These are phyloP conservation scores for Moricandia arvensis DNA, from an alignment of 345 rosid species.

Conservation along the genomic window DNA sequence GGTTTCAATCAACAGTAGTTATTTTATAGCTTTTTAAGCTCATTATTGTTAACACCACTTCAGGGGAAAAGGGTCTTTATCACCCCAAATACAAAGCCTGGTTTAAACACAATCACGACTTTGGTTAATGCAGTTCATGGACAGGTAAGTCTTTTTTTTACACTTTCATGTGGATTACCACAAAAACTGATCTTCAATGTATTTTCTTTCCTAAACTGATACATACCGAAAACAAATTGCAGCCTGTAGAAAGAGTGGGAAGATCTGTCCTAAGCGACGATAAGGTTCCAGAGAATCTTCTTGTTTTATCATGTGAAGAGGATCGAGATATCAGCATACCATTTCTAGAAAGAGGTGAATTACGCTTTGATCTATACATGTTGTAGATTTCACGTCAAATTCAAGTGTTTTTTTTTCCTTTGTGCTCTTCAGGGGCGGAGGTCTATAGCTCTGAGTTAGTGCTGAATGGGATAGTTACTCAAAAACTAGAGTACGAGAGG, in stretches of 20 bases:
- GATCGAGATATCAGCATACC: constrained; percentile 57
- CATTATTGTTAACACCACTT: constrained; percentile 10
- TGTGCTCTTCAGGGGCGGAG: constrained; percentile 50
- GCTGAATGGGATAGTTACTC: constrained; percentile 82
- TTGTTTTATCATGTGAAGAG: constrained; percentile 83
- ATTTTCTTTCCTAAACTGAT: constrained; percentile 24
- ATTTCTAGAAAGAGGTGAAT: constrained; percentile 75
- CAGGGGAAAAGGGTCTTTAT: constrained; percentile 72
- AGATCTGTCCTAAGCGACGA: constrained; percentile 65
- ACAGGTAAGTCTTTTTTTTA: constrained; percentile 40
- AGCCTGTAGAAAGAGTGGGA: constrained; percentile 78
- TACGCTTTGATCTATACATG: constrained; percentile 1
- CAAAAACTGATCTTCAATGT: not conserved
- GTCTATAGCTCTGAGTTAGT: constrained; percentile 86
- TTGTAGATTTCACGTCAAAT: not conserved
- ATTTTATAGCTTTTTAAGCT: constrained; percentile 1
- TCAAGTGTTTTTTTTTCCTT: not conserved
- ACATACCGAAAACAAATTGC: constrained; percentile 24
- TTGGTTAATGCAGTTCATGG: constrained; percentile 71
- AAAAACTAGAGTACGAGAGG: constrained; percentile 88
- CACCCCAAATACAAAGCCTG: constrained; percentile 71
- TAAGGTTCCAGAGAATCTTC: constrained; percentile 51
- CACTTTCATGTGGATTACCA: constrained; percentile 2
- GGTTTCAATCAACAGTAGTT: too few species aligned
- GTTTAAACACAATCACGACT: constrained; percentile 58